Conservation (phyloP, 352 stramenopile genomes). For the Phytophthora litchii region DNA sequence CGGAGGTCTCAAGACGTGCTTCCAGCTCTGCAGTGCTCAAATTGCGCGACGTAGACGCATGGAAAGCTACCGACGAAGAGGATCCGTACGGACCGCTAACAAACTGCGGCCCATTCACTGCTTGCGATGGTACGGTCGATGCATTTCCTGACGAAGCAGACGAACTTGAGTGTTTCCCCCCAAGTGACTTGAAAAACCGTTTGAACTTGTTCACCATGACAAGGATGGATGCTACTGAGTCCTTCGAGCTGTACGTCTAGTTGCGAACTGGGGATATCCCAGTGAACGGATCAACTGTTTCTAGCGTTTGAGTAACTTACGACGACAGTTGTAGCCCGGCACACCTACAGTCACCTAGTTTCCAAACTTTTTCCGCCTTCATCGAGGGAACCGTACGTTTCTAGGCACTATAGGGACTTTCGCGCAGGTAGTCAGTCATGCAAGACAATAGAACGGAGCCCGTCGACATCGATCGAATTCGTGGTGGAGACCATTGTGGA, state of each 20-base stretch:
- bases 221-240: too few species aligned
- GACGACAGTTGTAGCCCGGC: background rate
- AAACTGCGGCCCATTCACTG: constrained; percentile 20
- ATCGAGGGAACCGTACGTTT: background rate
- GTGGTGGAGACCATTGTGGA: background rate
- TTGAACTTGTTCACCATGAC: constrained; percentile 65
- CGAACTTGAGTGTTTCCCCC: constrained; percentile 42
- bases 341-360: background rate
- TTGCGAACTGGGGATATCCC: background rate
- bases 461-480: background rate
- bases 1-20: constrained; percentile 37
- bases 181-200: constrained; percentile 54
- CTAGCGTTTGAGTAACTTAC: background rate
- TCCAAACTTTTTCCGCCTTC: background rate
- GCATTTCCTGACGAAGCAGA: constrained; percentile 7
- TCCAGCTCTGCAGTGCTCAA: constrained; percentile 35
- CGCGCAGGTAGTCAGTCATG: background rate
- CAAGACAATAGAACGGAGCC: background rate
- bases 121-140: constrained; percentile 9
- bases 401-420: background rate
- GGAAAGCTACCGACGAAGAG: constrained; percentile 42
- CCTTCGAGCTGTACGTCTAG: background rate
- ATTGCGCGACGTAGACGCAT: constrained; percentile 34
- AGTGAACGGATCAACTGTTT: background rate
- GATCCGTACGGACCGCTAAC: constrained; percentile 45